Evolutionary conservation across 345 rosid genomes (phyloP), one percentile per base, ranked within the genome.

Genomic region (Isatis tinctoria): DNA sequence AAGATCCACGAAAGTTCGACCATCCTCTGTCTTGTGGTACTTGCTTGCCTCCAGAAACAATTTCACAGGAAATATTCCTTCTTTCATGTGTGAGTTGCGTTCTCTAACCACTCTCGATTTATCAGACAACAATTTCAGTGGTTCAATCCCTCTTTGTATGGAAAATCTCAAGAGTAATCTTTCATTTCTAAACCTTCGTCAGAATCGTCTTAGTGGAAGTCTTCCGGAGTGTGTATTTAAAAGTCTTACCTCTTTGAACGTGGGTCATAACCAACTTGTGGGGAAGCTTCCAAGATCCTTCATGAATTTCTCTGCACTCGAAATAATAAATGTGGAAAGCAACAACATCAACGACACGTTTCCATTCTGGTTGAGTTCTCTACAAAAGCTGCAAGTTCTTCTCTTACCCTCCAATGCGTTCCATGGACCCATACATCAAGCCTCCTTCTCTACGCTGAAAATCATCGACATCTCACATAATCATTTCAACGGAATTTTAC

Each of bases 271-370:
- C 60, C 48, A 45, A 0, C 56, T 82, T 2, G 24, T 9, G 1
- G 87, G 87, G 18, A 32, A 28, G 8, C 61, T 85, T 41, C 63
- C 78, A 52, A 52, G 49, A 52, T 67, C 49, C 26, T 52, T 67
- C 8, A 0, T 2, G 0, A 10, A 8, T 5, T 5, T n/a, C 60
- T 37, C 36, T 3, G 24, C 0, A 10, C 60, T 72, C 36, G 12
- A 35, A 72, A 30, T 60, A 60, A 3, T 60, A 0, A 49, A 72
- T 36, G 74, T 69, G 81, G 56, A 49, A 49, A 49, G 56, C 14
- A 49, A 49, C 14, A 49, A 3, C 4, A 20, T 49, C 56, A 49
- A 49, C 7, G 56, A 49, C 56, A 22, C n/a, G n/a, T 49, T 49
- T 49, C 56, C 56, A 13, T 49, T 4, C 8, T 49, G 56, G 56